Percentiles rank a stretch among this genome's conserved stretches.
These are phyloP conservation scores for Mucor piriformis DNA, from an alignment of 371 early-diverging fungal species.

Conservation along the genomic window DNA sequence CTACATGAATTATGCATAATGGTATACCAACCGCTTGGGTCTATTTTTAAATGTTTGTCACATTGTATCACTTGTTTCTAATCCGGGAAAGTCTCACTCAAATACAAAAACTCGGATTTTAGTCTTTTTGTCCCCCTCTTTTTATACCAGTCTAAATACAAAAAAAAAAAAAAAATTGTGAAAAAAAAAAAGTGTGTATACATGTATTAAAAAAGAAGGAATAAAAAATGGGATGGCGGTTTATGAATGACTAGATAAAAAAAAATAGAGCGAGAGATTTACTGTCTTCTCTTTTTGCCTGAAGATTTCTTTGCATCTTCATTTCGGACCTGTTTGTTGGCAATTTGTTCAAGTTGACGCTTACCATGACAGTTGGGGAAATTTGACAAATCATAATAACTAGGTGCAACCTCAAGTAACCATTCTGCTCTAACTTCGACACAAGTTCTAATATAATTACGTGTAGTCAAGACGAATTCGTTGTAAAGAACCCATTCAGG, in stretches of 20 bases:
- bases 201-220: too few relatives aligned
- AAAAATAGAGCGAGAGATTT: neutral
- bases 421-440: constrained; percentile 91
- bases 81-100: too few relatives aligned
- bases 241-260: too few relatives aligned
- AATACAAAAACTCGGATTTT: too few relatives aligned
- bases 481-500: constrained; percentile 98
- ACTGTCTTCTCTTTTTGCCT: constrained; percentile 40
- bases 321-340: constrained; percentile 43
- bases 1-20: too few relatives aligned
- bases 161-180: too few relatives aligned
- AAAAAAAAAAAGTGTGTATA: too few relatives aligned
- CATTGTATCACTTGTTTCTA: neutral
- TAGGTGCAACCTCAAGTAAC: constrained; percentile 88
- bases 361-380: constrained; percentile 94
- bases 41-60: too few relatives aligned
- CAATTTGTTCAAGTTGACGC: constrained; percentile 71
- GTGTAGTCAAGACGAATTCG: constrained; percentile 96
- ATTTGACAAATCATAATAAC: constrained; percentile 72
- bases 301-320: constrained; percentile 35
- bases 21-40: too few relatives aligned
- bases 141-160: too few relatives aligned
- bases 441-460: constrained; percentile 94
- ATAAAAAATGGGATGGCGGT: too few relatives aligned
- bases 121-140: too few relatives aligned